A percentile compares a stretch with the other conserved stretches of the same genome.
phyloP scores from a whole-genome alignment of 1,139 yeast genomes.

The Protomyces lactucae-debilis region DNA sequence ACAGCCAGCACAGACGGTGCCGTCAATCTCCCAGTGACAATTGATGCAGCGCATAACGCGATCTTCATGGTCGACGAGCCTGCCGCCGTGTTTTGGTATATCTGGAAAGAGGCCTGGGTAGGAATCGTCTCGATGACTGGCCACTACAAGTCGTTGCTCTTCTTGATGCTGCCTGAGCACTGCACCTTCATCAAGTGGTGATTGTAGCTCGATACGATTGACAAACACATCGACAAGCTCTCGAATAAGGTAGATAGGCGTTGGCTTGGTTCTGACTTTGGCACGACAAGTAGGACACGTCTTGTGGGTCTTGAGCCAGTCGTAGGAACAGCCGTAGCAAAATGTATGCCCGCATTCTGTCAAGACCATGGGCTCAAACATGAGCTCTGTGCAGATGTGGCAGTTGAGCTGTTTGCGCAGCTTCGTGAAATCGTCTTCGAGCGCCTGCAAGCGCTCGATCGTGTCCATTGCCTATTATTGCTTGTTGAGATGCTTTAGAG shows the following conservation, averaged over 20 bases:
- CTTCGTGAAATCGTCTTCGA: background rate
- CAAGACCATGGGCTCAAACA: slow-evolving; percentile 15
- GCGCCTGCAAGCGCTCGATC: background rate
- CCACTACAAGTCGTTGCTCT: slow-evolving; percentile 7
- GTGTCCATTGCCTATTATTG: too few relatives aligned
- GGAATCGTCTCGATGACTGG: slow-evolving; percentile 3
- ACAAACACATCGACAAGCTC: slow-evolving; percentile 17
- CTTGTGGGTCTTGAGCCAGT: slow-evolving; percentile 20
- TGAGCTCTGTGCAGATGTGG: slow-evolving; percentile 23
- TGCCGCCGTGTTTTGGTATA: background rate
- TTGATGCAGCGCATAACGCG: slow-evolving; percentile 24
- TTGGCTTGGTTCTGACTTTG: slow-evolving; percentile 7
- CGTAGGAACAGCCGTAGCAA: slow-evolving; percentile 25
- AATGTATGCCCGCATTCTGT: slow-evolving; percentile 23
- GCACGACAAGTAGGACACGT: slow-evolving; percentile 28
- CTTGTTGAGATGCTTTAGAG: too few relatives aligned
- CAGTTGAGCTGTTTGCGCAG: slow-evolving; percentile 12
- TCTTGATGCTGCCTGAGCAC: background rate
- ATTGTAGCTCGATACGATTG: background rate
- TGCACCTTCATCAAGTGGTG: slow-evolving; percentile 10
- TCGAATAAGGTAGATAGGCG: slow-evolving; percentile 4
- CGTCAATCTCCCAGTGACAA: slow-evolving; percentile 27
- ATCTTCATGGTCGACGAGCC: slow-evolving; percentile 18
- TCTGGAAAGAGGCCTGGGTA: slow-evolving; percentile 18
- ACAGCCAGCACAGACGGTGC: background rate